These are phyloP conservation scores for Tetrapyrgos nigripes DNA, from an alignment of 1,284 basidiomycete genomes.

Conservation along the genomic window DNA sequence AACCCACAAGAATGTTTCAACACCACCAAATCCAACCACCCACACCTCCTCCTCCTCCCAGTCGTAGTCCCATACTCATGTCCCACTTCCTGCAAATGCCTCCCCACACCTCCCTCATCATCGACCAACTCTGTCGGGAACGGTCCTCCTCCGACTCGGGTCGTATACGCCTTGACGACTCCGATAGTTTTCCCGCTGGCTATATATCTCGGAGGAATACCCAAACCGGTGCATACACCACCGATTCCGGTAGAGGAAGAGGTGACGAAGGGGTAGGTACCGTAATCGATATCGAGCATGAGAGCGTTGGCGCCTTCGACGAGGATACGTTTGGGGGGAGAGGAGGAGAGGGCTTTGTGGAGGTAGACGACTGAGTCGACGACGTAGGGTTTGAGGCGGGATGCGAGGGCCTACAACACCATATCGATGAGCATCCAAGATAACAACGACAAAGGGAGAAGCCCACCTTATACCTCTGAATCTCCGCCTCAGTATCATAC, in stretches of 20 bases:
- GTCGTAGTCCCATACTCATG: slow-evolving; percentile 93
- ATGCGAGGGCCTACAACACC: slow-evolving; percentile 72
- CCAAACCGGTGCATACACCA: slow-evolving; percentile 95
- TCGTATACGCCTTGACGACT: slow-evolving; percentile 98
- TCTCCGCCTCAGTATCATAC: slow-evolving; percentile 98
- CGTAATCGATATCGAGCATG: slow-evolving; percentile 98
- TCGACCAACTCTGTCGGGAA: slow-evolving; percentile 97
- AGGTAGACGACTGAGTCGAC: slow-evolving; percentile 89
- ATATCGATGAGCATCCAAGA: neutral
- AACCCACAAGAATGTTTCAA: slow-evolving; percentile 82
- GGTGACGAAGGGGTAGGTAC: slow-evolving; percentile 97
- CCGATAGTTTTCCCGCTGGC: slow-evolving; percentile 87
- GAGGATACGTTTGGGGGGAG: slow-evolving; percentile 80
- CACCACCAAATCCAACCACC: slow-evolving; percentile 97
- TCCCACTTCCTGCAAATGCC: slow-evolving; percentile 93
- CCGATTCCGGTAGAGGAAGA: slow-evolving; percentile 93
- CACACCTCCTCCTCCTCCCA: slow-evolving; percentile 90
- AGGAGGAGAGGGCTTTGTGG: slow-evolving; percentile 76
- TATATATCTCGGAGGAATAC: slow-evolving; percentile 89
- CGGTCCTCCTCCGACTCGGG: slow-evolving; percentile 95
- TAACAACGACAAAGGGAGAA: slow-evolving; percentile 2
- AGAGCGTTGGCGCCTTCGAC: slow-evolving; percentile 98
- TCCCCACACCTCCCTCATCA: slow-evolving; percentile 78
- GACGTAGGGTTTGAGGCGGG: slow-evolving; percentile 88
- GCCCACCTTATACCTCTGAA: slow-evolving; percentile 84